Conservation (phyloP, 371 early-diverging fungal genomes). For the Rhizopus sp. region DNA sequence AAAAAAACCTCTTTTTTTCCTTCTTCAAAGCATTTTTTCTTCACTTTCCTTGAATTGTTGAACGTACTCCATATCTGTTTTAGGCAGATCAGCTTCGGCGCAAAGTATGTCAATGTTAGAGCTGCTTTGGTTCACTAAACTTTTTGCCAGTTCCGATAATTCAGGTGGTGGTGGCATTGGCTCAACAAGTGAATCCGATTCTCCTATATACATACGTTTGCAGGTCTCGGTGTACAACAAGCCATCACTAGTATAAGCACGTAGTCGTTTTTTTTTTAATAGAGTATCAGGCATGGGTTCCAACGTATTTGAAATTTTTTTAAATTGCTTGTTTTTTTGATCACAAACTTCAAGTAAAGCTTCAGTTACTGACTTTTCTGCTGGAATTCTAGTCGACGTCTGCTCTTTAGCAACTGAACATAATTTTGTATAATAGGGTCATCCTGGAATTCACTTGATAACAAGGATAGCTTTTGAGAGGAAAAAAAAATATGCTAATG, state of each 20-base stretch:
- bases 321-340: conserved; percentile 20
- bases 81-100: conserved; percentile 19
- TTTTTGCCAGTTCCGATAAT: conserved; percentile 17
- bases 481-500: conserved; percentile 18
- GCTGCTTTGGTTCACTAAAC: conserved; percentile 16
- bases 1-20: conserved; percentile 20
- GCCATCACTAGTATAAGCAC: conserved; percentile 25
- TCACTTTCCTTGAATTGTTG: conserved; percentile 16
- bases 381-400: conserved; percentile 9
- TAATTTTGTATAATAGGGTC: conserved; percentile 15
- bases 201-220: conserved; percentile 18
- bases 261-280: conserved; percentile 16
- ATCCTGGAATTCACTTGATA: conserved; percentile 21
- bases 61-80: conserved; percentile 24
- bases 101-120: conserved; percentile 19
- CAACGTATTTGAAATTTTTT: conserved; percentile 18
- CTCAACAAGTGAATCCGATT: conserved; percentile 20
- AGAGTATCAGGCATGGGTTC: conserved; percentile 20
- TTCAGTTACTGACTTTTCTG: conserved; percentile 18
- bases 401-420: conserved; percentile 19
- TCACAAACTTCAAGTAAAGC: conserved; percentile 20
- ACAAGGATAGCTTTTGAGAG: conserved; percentile 17
- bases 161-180: conserved; percentile 24
- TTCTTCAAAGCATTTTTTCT: conserved; percentile 15
- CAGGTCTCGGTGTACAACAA: conserved; percentile 17